phyloP scores from a whole-genome alignment of 192 early-diverging fungal species.

The Obelidium mucronatum region DNA sequence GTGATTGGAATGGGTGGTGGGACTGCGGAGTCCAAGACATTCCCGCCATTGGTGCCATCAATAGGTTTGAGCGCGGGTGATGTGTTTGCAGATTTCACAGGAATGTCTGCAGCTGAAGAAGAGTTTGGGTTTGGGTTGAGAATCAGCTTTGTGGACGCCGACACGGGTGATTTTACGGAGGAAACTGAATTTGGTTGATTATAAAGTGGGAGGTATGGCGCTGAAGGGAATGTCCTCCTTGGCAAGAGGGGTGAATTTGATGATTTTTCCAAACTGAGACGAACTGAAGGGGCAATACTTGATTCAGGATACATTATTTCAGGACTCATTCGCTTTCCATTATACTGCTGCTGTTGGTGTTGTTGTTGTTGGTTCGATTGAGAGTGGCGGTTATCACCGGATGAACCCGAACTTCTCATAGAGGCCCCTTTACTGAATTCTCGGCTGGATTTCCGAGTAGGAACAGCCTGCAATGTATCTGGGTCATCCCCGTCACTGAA shows the following conservation, averaged over 20 bases:
- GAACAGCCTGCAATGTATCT: neutral
- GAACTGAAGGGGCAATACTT: too few species aligned
- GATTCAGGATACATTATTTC: too few species aligned
- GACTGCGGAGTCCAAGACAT: neutral
- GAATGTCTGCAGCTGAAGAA: constrained; percentile 33
- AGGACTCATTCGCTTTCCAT: too few species aligned
- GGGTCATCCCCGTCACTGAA: constrained; percentile 7
- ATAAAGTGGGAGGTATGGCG: constrained; percentile 28
- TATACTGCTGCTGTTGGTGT: too few species aligned
- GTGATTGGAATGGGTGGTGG: constrained; percentile 1
- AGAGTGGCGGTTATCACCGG: neutral
- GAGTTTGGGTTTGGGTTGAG: constrained; percentile 37
- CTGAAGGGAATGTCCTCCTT: constrained; percentile 29
- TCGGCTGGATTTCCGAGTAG: neutral
- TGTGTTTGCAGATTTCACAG: neutral
- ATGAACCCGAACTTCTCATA: neutral
- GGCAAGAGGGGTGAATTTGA: constrained; percentile 9
- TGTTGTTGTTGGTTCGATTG: too few species aligned
- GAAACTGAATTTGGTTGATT: neutral
- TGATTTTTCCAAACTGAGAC: neutral
- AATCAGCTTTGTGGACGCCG: constrained; percentile 12
- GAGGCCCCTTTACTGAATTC: neutral
- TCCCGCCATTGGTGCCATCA: neutral
- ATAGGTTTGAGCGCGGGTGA: constrained; percentile 10
- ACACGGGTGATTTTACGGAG: neutral